These are phyloP conservation scores for Nicotiana rustica DNA, from an alignment of 305 asterid species.

Conservation along the genomic window DNA sequence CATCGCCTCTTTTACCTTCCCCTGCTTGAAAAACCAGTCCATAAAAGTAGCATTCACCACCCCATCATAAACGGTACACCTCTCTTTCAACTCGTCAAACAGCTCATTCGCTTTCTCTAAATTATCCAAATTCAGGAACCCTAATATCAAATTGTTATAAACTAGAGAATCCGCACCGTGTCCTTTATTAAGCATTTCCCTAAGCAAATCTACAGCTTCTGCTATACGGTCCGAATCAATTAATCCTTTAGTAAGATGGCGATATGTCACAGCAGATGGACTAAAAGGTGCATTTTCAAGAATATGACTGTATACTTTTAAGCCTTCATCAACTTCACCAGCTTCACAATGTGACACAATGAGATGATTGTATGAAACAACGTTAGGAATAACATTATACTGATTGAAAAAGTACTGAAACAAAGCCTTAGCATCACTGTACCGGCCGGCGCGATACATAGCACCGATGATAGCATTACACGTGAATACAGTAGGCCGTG, in stretches of 20 bases:
- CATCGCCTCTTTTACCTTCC: constrained; percentile 84
- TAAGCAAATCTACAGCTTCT: constrained; percentile 69
- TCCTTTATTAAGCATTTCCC: constrained; percentile 86
- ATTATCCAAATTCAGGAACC: constrained; percentile 72
- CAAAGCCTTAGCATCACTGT: constrained; percentile 69
- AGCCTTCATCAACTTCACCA: constrained; percentile 73
- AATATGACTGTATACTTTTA: constrained; percentile 61
- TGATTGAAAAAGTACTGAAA: constrained; percentile 87
- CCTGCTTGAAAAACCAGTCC: constrained; percentile 92
- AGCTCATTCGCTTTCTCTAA: constrained; percentile 80
- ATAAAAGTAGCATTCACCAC: constrained; percentile 87
- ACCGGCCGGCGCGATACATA: constrained; percentile 76
- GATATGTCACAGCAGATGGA: constrained; percentile 80
- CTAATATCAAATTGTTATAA: constrained; percentile 80
- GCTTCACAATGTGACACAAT: constrained; percentile 77
- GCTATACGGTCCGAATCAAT: constrained; percentile 62
- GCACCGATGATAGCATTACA: constrained; percentile 96
- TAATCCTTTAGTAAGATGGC: constrained; percentile 86
- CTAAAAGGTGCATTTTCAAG: constrained; percentile 71
- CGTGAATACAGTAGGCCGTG: constrained; percentile 92
- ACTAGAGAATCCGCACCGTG: constrained; percentile 96
- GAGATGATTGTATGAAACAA: constrained; percentile 74
- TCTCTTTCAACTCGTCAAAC: constrained; percentile 88
- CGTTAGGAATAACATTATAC: constrained; percentile 68
- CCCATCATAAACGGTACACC: constrained; percentile 88